Conservation (phyloP, 1,284 basidiomycete genomes). For the Ganoderma multipileum region DNA sequence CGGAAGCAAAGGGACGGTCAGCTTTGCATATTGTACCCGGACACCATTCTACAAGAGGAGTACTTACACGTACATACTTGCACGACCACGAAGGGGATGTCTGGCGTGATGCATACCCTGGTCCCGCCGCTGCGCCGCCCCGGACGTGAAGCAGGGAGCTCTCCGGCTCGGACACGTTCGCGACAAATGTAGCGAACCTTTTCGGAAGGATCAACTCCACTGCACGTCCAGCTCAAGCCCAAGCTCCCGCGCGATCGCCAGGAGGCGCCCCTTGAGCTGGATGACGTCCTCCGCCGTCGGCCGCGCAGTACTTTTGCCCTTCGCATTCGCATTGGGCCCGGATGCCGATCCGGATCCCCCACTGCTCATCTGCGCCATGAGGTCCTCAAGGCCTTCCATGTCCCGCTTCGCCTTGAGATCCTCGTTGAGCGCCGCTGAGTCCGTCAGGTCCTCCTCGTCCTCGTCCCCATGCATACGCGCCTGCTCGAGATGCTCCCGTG, state of each 20-base stretch:
- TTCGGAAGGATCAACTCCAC: conserved; percentile 33
- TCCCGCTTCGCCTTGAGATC: conserved; percentile 53
- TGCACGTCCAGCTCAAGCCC: conserved; percentile 35
- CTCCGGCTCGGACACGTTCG: background rate
- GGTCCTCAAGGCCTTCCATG: conserved; percentile 63
- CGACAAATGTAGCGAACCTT: background rate
- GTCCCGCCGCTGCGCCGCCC: background rate
- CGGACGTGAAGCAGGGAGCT: background rate
- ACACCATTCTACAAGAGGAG: background rate
- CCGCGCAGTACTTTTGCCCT: conserved; percentile 29
- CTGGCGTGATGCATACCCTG: background rate
- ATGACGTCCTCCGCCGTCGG: conserved; percentile 54
- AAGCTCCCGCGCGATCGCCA: conserved; percentile 43
- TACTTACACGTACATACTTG: background rate
- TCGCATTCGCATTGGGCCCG: background rate
- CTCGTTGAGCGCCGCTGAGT: conserved; percentile 41
- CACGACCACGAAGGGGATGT: background rate
- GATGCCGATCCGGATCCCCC: background rate
- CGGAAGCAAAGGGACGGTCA: background rate
- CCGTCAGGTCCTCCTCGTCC: conserved; percentile 34
- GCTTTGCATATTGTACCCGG: background rate
- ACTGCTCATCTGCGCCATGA: conserved; percentile 52
- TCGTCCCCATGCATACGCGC: conserved; percentile 15
- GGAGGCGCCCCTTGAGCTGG: conserved; percentile 48
- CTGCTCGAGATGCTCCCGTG: conserved; percentile 61